Evolutionary conservation across 2,329 filamentous ascomycete species (phyloP).

Genomic region (Torrubiellomyces zombiae): DNA sequence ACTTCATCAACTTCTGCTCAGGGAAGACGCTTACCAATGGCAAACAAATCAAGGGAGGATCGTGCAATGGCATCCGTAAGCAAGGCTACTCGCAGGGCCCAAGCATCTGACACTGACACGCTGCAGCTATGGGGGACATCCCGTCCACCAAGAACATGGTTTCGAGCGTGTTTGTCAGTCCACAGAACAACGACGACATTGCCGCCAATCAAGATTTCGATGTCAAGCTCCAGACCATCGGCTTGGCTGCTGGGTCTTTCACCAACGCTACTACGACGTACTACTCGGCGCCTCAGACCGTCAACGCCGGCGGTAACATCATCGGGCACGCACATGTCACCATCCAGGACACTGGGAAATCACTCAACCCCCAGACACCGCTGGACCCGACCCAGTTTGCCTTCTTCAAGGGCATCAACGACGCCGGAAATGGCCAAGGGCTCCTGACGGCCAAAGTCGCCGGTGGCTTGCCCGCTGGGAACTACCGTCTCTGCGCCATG

Average conservation of each 20-base stretch:
- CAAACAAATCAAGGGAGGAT: conserved; percentile 37
- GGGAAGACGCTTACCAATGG: conserved; percentile 42
- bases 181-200: conserved; percentile 33
- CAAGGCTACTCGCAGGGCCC: conserved; percentile 6
- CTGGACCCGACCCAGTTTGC: conserved; percentile 36
- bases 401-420: conserved; percentile 54
- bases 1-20: conserved; percentile 48
- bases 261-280: conserved; percentile 44
- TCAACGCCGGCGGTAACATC: conserved; percentile 29
- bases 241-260: conserved; percentile 40
- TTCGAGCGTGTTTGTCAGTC: conserved; percentile 35
- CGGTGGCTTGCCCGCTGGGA: conserved; percentile 42
- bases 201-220: conserved; percentile 30
- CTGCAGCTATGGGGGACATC: conserved; percentile 41
- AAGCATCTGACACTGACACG: no score
- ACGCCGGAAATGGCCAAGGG: conserved; percentile 38
- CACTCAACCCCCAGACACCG: conserved; percentile 31
- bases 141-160: conserved; percentile 39
- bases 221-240: conserved; percentile 32
- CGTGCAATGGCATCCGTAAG: conserved; percentile 47
- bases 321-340: conserved; percentile 45
- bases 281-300: conserved; percentile 40
- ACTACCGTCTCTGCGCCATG: conserved; percentile 52
- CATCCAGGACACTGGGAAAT: conserved; percentile 36
- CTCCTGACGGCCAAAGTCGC: conserved; percentile 34